A percentile compares a stretch with the other conserved stretches of the same genome.
Evolutionary conservation across 2,329 filamentous ascomycete genomes (phyloP).

Genomic region (Curvularia hawaiiensis): DNA sequence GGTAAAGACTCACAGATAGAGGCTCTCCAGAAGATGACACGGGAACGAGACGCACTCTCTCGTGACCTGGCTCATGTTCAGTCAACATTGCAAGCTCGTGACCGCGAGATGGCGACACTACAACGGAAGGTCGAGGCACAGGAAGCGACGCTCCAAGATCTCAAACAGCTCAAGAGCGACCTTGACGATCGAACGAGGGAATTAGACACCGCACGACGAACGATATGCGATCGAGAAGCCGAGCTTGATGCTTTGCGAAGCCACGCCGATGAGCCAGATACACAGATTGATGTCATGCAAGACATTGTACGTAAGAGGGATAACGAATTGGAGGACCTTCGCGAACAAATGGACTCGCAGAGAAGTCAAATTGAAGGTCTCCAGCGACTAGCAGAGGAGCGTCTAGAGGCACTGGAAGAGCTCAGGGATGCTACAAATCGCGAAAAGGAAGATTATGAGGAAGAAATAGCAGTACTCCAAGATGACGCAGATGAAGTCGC

Average conservation of each 20-base stretch:
- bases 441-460: slow-evolving; percentile 59
- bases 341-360: slow-evolving; percentile 49
- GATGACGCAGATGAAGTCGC: slow-evolving; percentile 50
- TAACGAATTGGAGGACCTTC: slow-evolving; percentile 60
- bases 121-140: slow-evolving; percentile 43
- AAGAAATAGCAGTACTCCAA: slow-evolving; percentile 58
- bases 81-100: slow-evolving; percentile 38
- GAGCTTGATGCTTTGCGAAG: slow-evolving; percentile 45
- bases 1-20: slow-evolving; percentile 43
- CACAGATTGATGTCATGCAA: slow-evolving; percentile 50
- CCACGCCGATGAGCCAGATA: slow-evolving; percentile 46
- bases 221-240: slow-evolving; percentile 44
- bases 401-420: slow-evolving; percentile 56
- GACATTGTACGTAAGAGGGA: slow-evolving; percentile 52
- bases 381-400: slow-evolving; percentile 43
- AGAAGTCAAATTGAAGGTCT: slow-evolving; percentile 40
- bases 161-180: slow-evolving; percentile 36
- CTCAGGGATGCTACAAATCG: slow-evolving; percentile 53
- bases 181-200: slow-evolving; percentile 43
- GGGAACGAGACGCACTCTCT: slow-evolving; percentile 40
- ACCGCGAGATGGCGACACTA: slow-evolving; percentile 37
- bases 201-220: slow-evolving; percentile 42
- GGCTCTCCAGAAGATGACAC: slow-evolving; percentile 41
- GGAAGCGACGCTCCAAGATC: slow-evolving; percentile 34
- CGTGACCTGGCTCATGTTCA: slow-evolving; percentile 39